Evolutionary conservation across 2,329 filamentous ascomycete genomes (phyloP).

Genomic region (Hypoxylon sp.): DNA sequence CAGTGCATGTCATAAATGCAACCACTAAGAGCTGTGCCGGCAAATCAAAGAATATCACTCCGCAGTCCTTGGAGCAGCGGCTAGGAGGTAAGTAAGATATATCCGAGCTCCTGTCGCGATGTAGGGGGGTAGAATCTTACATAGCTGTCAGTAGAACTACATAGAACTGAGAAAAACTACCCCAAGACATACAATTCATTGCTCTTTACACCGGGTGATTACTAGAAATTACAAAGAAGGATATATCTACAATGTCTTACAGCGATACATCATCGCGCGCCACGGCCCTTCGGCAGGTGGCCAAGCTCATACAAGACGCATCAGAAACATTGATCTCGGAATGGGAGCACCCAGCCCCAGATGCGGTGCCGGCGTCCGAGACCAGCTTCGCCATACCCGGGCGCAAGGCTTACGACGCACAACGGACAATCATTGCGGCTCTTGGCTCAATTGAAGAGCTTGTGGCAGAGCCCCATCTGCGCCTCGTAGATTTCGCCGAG

Average conservation of each 20-base stretch:
- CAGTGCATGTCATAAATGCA: slow-evolving; percentile 23
- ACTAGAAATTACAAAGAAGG: not conserved
- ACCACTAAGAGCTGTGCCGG: slow-evolving; percentile 22
- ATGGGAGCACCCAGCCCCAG: slow-evolving; percentile 41
- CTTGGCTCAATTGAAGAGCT: slow-evolving; percentile 46
- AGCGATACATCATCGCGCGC: slow-evolving; percentile 35
- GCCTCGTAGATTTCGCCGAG: slow-evolving; percentile 42
- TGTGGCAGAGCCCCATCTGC: slow-evolving; percentile 39
- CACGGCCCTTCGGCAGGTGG: slow-evolving; percentile 39
- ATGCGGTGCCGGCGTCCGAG: slow-evolving; percentile 34
- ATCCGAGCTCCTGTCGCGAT: slow-evolving; percentile 1
- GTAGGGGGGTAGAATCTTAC: not conserved
- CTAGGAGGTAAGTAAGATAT: slow-evolving; percentile 4
- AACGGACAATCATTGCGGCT: slow-evolving; percentile 38
- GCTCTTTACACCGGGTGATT: not conserved
- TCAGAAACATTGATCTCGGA: slow-evolving; percentile 41
- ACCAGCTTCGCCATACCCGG: slow-evolving; percentile 38
- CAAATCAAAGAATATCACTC: slow-evolving; percentile 30
- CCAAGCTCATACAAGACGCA: slow-evolving; percentile 37
- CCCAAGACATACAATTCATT: not conserved
- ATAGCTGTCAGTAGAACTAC: not conserved
- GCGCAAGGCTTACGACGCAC: slow-evolving; percentile 41
- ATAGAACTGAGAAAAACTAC: not conserved
- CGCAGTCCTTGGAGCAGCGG: not conserved
- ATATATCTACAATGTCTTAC: slow-evolving; percentile 32